A percentile compares a stretch with the other conserved stretches of the same genome.
phyloP scores from a whole-genome alignment of 2,329 filamentous ascomycete genomes.

The Blastomyces percursus region DNA sequence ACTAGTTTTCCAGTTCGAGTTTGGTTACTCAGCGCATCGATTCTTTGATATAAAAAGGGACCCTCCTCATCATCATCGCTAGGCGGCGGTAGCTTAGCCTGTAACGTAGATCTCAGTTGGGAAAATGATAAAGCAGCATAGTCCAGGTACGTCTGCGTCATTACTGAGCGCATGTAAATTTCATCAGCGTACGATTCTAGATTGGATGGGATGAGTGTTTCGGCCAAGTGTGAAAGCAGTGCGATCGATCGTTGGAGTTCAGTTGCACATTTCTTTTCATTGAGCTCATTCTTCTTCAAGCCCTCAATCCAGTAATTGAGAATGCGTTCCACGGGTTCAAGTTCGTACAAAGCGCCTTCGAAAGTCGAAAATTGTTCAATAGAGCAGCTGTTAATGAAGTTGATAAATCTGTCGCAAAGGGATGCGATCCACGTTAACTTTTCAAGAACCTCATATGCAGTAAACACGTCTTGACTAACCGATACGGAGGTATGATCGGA shows the following conservation, averaged over 20 bases:
- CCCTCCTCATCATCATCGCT: constrained; percentile 60
- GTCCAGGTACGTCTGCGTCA: constrained; percentile 74
- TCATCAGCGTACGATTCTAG: constrained; percentile 67
- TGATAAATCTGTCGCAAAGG: constrained; percentile 76
- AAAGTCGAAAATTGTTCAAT: constrained; percentile 67
- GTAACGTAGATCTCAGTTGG: constrained; percentile 54
- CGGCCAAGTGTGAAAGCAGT: constrained; percentile 73
- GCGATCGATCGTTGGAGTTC: constrained; percentile 77
- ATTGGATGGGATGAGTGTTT: constrained; percentile 62
- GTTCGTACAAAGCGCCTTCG: constrained; percentile 69
- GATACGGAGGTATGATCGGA: constrained; percentile 57
- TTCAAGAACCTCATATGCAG: constrained; percentile 69
- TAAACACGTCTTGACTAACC: constrained; percentile 62
- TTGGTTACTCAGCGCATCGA: constrained; percentile 61
- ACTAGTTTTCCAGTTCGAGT: constrained; percentile 76
- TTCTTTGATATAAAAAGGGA: constrained; percentile 56
- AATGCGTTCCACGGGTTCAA: constrained; percentile 82
- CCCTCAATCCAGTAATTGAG: constrained; percentile 82
- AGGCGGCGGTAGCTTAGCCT: constrained; percentile 48
- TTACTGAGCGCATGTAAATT: constrained; percentile 61
- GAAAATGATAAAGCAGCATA: constrained; percentile 59
- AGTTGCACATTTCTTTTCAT: constrained; percentile 68
- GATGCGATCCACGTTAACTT: constrained; percentile 73
- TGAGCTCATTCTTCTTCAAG: constrained; percentile 71
- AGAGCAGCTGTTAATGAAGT: constrained; percentile 66